Percentiles rank a stretch among this genome's conserved stretches.
Conservation (phyloP, 192 early-diverging fungal species). For the Linnemannia zychae region DNA sequence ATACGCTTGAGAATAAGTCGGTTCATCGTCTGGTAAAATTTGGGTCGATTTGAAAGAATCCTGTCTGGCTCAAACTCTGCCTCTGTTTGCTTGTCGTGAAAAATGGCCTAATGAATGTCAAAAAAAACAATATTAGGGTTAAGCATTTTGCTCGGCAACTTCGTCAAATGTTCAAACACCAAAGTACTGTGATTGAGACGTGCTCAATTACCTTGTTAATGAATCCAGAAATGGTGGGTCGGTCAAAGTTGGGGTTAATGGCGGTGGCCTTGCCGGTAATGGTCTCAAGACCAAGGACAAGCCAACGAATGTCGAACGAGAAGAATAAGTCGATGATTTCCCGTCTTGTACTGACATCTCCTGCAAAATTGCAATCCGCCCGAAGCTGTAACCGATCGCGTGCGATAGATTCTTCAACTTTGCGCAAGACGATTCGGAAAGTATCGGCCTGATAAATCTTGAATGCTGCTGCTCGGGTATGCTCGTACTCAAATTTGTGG, state of each 20-base stretch:
- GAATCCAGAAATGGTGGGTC: constrained; percentile 37
- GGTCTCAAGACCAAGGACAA: constrained; percentile 55
- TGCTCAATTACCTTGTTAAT: constrained; percentile 57
- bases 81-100: constrained; percentile 46
- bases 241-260: constrained; percentile 49
- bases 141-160: background rate
- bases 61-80: constrained; percentile 46
- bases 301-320: constrained; percentile 56
- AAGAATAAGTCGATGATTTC: constrained; percentile 57
- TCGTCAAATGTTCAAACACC: background rate
- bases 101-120: constrained; percentile 25
- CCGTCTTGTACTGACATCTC: constrained; percentile 32
- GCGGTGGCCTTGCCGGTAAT: constrained; percentile 53
- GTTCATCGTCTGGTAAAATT: constrained; percentile 53
- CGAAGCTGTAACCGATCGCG: constrained; percentile 40
- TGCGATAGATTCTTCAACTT: constrained; percentile 53
- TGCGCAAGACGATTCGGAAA: constrained; percentile 49
- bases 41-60: constrained; percentile 40
- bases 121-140: background rate
- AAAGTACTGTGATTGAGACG: too few relatives aligned
- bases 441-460: constrained; percentile 55
- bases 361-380: constrained; percentile 40
- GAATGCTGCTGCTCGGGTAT: constrained; percentile 44
- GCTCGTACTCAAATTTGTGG: constrained; percentile 52
- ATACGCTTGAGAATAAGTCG: constrained; percentile 38